These are phyloP conservation scores for Fonsecaea monophora DNA, from an alignment of 2,329 filamentous ascomycete species.

Conservation along the genomic window DNA sequence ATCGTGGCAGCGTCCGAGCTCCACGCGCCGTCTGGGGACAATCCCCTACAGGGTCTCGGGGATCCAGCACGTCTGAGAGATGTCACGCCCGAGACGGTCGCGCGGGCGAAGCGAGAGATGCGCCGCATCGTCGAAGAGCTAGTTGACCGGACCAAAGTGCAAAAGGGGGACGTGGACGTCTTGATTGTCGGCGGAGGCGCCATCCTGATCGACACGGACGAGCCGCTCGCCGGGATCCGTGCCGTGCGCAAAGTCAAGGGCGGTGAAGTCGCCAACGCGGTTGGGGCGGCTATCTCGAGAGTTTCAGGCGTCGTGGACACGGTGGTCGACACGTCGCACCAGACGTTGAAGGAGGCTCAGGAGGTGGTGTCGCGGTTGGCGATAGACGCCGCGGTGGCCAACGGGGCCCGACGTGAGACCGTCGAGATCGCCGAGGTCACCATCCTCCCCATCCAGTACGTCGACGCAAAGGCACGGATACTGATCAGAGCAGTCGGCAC, in stretches of 20 bases:
- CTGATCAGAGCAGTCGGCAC: conserved; percentile 46
- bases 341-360: conserved; percentile 27
- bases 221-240: conserved; percentile 60
- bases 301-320: conserved; percentile 50
- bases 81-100: conserved; percentile 40
- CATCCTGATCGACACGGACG: conserved; percentile 61
- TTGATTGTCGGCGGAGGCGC: conserved; percentile 70
- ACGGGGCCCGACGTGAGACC: conserved; percentile 42
- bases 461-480: conserved; percentile 42
- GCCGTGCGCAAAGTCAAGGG: conserved; percentile 63
- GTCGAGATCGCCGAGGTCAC: conserved; percentile 49
- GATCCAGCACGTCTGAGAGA: conserved; percentile 16
- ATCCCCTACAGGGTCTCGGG: conserved; percentile 18
- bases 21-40: not conserved
- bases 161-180: conserved; percentile 64
- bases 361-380: conserved; percentile 13
- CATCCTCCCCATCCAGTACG: conserved; percentile 48
- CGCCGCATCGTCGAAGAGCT: conserved; percentile 59
- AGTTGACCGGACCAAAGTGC: conserved; percentile 69
- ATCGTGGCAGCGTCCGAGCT: conserved; percentile 47
- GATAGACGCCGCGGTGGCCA: conserved; percentile 42
- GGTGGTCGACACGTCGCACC: conserved; percentile 22
- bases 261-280: conserved; percentile 67
- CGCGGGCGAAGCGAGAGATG: conserved; percentile 51
- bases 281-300: conserved; percentile 68